Evolutionary conservation across 306 rosid species (phyloP), one percentile per base, ranked within the genome.

Genomic region (Vachellia pachyceras): DNA sequence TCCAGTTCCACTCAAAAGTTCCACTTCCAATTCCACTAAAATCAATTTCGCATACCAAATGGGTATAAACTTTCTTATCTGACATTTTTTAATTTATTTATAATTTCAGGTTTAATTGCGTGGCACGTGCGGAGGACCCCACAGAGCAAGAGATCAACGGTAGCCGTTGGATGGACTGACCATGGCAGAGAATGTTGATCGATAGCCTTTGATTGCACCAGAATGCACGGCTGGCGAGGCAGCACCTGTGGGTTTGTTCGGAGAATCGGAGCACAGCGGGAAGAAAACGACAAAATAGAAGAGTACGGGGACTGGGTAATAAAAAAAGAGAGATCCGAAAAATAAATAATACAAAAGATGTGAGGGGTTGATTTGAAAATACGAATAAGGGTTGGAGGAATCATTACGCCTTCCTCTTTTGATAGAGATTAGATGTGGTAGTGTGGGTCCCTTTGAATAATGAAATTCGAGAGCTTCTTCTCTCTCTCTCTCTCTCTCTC

Each of bases 371-470:
- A 18, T 39, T 39, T 67, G 44, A 44, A 44, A 44, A 60, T 49
- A 58, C 37, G 33, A 23, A 75, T 14, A 9, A 58, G 25, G 20
- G 5, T 18, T 3, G 65, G 69, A 22, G 77, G 67, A 44, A 44
- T 82, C 68, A 76, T 57, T 39, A 71, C 55, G 58, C 65, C 11
- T 5, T 12, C 47, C n/a, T 29, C 33, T 29, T n/a, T 0, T 29
- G 1, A 29, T 29, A 29, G 33, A 29, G 45, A 64, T 33, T 18
- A 17, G 8, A 42, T 5, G 69, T 23, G 33, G 33, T 0, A 29
- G 33, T 29, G 18, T 54, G 67, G 82, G 76, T 14, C 65, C 85
- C 57, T 9, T 73, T 7, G 47, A 75, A 76, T 58, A 78, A 76
- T 82, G 13, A 37, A 77, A 54, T 79, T 18, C 23, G 10, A 52